Evolutionary conservation across 1,284 basidiomycete species (phyloP), one percentile per base, ranked within the genome.

Genomic region (Pseudozyma flocculosa): DNA sequence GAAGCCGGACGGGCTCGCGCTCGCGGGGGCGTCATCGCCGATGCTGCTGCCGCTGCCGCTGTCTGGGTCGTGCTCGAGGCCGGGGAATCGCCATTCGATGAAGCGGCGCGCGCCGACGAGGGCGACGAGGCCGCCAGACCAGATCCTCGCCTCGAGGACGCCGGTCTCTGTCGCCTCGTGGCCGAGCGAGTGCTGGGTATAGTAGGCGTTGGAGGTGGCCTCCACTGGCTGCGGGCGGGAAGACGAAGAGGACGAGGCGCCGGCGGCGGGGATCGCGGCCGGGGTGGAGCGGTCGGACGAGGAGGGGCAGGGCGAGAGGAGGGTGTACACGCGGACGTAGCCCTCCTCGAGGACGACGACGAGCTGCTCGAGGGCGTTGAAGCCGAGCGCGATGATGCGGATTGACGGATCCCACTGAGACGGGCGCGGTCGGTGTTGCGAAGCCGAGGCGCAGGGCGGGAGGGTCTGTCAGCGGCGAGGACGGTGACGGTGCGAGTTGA

Each of bases 291-390:
- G 32, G 14, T 34, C 32, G 7, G 32, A 11, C 3, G 32, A 34
- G 24, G 49, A 49, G 29, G 63, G 71, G 34, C 52, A 68, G 5
- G 60, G 71, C 10, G 49, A 70, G 26, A 79, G 78, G 19, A 96
- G 82, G 77, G 93, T 87, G 76, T 97, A 96, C 18, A 96, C 75
- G 38, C 94, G 84, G 76, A 95, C 96, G 10, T 85, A 83, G 17
- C 94, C 94, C 70, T 96, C 92, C 78, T 95, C 92, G 66, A 92
- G 91, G 26, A 98, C 80, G 7, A 94, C 85, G 0, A 88, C 86
- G 32, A 97, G 83, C 45, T 86, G 84, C 70, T 94, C 90, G 65
- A 88, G 85, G 15, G 80, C 61, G 0, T 89, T 89, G 87, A 90
- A 92, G 24, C 90, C 90, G 67, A 92, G 87, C 23, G 85, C 84